Percentiles rank a stretch among this genome's conserved stretches.
phyloP scores from a whole-genome alignment of 352 stramenopile genomes.

The Phytophthora europaea region DNA sequence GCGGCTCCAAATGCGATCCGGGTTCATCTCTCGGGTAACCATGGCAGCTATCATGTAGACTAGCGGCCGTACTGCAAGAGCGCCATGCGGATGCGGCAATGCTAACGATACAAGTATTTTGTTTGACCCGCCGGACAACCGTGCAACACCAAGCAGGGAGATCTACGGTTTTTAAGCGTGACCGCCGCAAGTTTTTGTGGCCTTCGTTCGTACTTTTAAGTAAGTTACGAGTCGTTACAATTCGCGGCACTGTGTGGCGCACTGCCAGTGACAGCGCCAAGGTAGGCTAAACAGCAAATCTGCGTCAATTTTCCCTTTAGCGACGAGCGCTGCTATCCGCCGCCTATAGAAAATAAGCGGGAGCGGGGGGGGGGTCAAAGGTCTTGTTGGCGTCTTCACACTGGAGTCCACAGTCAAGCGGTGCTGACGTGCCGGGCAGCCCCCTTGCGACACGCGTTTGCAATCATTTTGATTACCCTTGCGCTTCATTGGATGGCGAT shows the following conservation, averaged over 20 bases:
- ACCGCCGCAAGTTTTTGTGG: conserved; percentile 13
- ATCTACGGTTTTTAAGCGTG: conserved; percentile 8
- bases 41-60: too few species aligned
- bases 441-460: conserved; percentile 9
- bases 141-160: background rate
- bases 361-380: background rate
- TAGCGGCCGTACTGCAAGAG: too few species aligned
- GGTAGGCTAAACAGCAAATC: background rate
- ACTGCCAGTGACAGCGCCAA: too few species aligned
- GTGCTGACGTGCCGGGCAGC: conserved; percentile 5
- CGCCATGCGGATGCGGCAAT: background rate
- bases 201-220: background rate
- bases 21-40: background rate
- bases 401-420: background rate
- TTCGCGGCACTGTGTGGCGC: background rate
- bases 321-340: background rate
- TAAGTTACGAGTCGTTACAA: background rate
- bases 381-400: background rate
- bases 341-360: too few species aligned
- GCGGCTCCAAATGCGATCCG: background rate
- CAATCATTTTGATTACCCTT: conserved; percentile 20
- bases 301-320: background rate
- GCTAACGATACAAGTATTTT: background rate
- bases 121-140: background rate
- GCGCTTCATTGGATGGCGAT: conserved; percentile 8